Percentiles rank a stretch among this genome's conserved stretches.
Conservation (phyloP, 1,284 basidiomycete species). For the Tylopilus orsonianus region DNA sequence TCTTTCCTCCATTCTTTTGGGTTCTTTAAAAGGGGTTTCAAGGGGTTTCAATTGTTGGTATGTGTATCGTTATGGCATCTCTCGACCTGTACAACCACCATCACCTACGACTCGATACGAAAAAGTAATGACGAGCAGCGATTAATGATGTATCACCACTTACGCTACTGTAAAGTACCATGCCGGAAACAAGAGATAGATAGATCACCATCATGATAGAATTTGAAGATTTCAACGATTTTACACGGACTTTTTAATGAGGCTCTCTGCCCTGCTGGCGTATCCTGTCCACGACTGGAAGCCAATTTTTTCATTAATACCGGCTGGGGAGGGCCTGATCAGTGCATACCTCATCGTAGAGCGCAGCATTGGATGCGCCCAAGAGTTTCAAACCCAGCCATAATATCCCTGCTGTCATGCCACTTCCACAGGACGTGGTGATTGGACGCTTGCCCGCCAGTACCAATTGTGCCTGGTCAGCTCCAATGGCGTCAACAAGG, state of each 20-base stretch:
- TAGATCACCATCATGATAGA: slow-evolving; percentile 7
- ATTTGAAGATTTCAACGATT: slow-evolving; percentile 5
- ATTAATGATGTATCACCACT: slow-evolving; percentile 34
- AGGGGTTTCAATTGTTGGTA: slow-evolving; percentile 21
- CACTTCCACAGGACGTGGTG: slow-evolving; percentile 83
- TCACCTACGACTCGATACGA: slow-evolving; percentile 11
- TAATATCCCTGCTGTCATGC: slow-evolving; percentile 94
- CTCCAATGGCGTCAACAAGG: slow-evolving; percentile 62
- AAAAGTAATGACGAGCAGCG: slow-evolving; percentile 20
- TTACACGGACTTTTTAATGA: slow-evolving; percentile 48
- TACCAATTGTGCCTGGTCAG: slow-evolving; percentile 52
- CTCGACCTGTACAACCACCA: slow-evolving; percentile 20
- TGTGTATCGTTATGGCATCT: slow-evolving; percentile 26
- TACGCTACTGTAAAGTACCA: slow-evolving; percentile 25
- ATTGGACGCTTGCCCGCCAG: slow-evolving; percentile 59
- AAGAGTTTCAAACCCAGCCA: slow-evolving; percentile 84
- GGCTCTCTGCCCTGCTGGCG: slow-evolving; percentile 62
- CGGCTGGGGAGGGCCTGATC: slow-evolving; percentile 8
- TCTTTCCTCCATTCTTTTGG: slow-evolving; percentile 9
- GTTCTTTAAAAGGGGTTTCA: slow-evolving; percentile 12
- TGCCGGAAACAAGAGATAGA: slow-evolving; percentile 12
- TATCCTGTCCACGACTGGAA: slow-evolving; percentile 84
- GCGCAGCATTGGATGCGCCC: slow-evolving; percentile 55
- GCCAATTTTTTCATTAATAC: slow-evolving; percentile 20
- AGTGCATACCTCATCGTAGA: slow-evolving; percentile 81